Evolutionary conservation across 2,329 filamentous ascomycete genomes (phyloP).

Genomic region (Aphanocladium album): DNA sequence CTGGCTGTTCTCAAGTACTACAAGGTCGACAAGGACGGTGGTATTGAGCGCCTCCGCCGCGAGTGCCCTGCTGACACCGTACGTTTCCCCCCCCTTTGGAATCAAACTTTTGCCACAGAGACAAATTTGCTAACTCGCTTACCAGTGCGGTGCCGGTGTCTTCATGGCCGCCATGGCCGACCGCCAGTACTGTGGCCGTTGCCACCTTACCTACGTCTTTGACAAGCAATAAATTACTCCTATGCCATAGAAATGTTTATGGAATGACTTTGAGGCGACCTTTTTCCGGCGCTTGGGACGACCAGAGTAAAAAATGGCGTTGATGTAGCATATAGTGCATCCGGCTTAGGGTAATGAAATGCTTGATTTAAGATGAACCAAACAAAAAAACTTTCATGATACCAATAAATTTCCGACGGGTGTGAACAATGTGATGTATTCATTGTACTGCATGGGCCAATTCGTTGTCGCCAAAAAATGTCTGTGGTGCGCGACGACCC

Average conservation of each 20-base stretch:
- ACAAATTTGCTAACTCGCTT: not conserved
- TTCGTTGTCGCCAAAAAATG: no score
- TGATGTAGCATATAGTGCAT: conserved; percentile 41
- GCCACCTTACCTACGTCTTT: conserved; percentile 70
- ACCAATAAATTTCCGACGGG: conserved; percentile 17
- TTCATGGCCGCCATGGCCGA: conserved; percentile 99
- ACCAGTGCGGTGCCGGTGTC: conserved; percentile 95
- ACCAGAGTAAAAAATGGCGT: conserved; percentile 32
- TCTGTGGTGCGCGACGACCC: no score
- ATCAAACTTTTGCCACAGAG: not conserved
- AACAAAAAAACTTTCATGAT: conserved; percentile 2
- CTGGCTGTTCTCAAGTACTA: conserved; percentile 99
- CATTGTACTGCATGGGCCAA: no score
- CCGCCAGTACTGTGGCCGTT: conserved; percentile 89
- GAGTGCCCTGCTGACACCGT: conserved; percentile 93
- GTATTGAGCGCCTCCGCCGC: conserved; percentile 98
- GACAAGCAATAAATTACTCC: conserved; percentile 53
- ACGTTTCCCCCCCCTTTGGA: conserved; percentile 35
- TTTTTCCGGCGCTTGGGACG: conserved; percentile 13
- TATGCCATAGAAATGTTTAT: conserved; percentile 8
- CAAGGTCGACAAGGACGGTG: conserved; percentile 99
- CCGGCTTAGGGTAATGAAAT: conserved; percentile 35
- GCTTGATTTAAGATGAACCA: conserved; percentile 26
- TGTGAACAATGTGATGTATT: not conserved
- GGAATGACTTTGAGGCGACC: conserved; percentile 15